Evolutionary conservation across 2,329 filamentous ascomycete species (phyloP).

Genomic region (Cladobotryum protrusum): DNA sequence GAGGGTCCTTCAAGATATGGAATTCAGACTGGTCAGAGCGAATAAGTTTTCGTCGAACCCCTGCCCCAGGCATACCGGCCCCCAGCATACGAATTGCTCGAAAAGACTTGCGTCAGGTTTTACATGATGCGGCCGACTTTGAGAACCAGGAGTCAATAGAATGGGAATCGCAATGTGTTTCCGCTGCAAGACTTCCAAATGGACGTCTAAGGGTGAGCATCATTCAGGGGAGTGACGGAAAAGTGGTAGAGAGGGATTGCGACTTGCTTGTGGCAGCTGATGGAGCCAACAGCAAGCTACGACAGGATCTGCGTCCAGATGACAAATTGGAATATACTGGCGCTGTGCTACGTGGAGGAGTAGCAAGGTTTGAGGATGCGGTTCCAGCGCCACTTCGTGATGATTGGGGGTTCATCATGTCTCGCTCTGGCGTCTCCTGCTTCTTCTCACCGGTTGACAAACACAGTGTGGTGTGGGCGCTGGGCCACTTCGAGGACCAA

Average conservation of each 20-base stretch:
- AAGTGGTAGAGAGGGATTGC: constrained; percentile 20
- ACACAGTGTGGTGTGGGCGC: constrained; percentile 34
- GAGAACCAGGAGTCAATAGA: constrained; percentile 15
- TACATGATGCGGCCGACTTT: constrained; percentile 23
- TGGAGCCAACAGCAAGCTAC: constrained; percentile 36
- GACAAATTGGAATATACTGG: constrained; percentile 35
- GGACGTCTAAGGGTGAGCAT: constrained; percentile 19
- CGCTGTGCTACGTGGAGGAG: constrained; percentile 32
- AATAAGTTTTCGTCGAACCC: constrained; percentile 25
- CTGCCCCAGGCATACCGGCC: constrained; percentile 28
- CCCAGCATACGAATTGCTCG: constrained; percentile 32
- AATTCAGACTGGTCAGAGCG: constrained; percentile 29
- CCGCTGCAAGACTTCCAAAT: constrained; percentile 15
- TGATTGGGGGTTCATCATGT: constrained; percentile 37
- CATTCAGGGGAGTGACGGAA: constrained; percentile 1
- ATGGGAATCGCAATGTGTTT: constrained; percentile 25
- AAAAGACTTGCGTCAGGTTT: constrained; percentile 27
- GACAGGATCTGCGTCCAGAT: constrained; percentile 31
- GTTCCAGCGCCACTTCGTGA: constrained; percentile 27
- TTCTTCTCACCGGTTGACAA: constrained; percentile 41
- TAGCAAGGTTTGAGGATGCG: constrained; percentile 28
- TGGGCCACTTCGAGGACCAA: constrained; percentile 25
- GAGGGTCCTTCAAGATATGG: constrained; percentile 36
- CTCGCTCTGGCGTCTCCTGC: constrained; percentile 33
- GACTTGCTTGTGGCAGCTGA: constrained; percentile 42